A percentile compares a stretch with the other conserved stretches of the same genome.
These are phyloP conservation scores for Volutella citrinella DNA, from an alignment of 2,329 filamentous ascomycete species.

Conservation along the genomic window DNA sequence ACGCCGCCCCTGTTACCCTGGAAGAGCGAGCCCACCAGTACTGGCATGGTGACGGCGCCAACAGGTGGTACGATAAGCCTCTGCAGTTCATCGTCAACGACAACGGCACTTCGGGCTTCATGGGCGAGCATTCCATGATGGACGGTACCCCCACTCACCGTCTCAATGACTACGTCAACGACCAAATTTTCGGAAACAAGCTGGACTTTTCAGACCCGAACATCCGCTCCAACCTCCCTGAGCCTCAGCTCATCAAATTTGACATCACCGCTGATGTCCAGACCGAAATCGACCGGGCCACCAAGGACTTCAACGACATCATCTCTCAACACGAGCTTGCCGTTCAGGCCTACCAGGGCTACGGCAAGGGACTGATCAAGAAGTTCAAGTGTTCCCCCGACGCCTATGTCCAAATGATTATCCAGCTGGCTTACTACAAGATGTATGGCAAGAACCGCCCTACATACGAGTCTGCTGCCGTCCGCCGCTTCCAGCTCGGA, in stretches of 20 bases:
- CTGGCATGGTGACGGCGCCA: constrained; percentile 96
- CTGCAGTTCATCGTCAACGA: constrained; percentile 98
- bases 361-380: constrained; percentile 98
- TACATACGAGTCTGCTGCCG: constrained; percentile 95
- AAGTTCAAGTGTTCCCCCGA: constrained; percentile 98
- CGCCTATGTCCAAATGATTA: constrained; percentile 97
- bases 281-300: constrained; percentile 74
- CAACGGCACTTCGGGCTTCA: constrained; percentile 96
- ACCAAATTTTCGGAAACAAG: constrained; percentile 90
- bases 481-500: constrained; percentile 91
- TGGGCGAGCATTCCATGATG: constrained; percentile 99
- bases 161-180: constrained; percentile 91
- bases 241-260: constrained; percentile 77
- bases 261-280: constrained; percentile 71
- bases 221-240: constrained; percentile 78
- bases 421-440: constrained; percentile 96
- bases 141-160: constrained; percentile 97
- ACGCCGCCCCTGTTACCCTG: constrained; percentile 84
- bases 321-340: constrained; percentile 87
- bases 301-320: constrained; percentile 73
- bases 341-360: constrained; percentile 94
- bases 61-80: constrained; percentile 98
- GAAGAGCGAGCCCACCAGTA: constrained; percentile 95
- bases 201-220: constrained; percentile 80
- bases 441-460: constrained; percentile 98